Evolutionary conservation across 345 rosid species (phyloP).

Genomic region (Pugionium cornutum): DNA sequence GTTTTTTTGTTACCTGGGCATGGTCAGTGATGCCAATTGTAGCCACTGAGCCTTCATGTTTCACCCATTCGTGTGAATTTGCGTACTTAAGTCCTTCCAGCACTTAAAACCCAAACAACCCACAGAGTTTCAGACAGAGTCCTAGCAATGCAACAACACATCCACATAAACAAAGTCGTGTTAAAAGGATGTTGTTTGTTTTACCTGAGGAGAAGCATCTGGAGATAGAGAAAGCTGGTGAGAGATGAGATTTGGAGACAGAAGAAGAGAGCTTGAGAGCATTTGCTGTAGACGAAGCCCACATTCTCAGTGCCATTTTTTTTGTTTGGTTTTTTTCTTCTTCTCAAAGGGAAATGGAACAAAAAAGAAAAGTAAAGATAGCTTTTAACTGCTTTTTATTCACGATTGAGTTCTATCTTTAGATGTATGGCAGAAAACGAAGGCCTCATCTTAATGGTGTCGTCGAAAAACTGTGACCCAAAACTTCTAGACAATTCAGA

Average conservation of each 20-base stretch:
- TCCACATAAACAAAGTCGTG: background rate
- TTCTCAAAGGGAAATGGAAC: background rate
- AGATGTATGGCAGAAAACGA: conserved; percentile 73
- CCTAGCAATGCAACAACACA: conserved; percentile 16
- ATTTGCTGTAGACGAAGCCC: conserved; percentile 96
- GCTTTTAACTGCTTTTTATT: conserved; percentile 17
- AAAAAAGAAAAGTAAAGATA: conserved; percentile 16
- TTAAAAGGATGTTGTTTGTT: background rate
- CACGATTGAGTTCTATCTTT: conserved; percentile 46
- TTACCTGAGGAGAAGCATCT: conserved; percentile 87
- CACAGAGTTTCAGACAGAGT: conserved; percentile 16
- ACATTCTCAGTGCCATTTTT: conserved; percentile 82
- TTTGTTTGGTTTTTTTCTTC: background rate
- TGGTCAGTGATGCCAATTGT: conserved; percentile 89
- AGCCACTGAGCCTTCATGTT: conserved; percentile 87
- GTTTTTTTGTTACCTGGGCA: conserved; percentile 70
- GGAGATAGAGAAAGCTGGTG: conserved; percentile 63
- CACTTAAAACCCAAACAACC: conserved; percentile 46
- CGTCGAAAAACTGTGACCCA: conserved; percentile 24
- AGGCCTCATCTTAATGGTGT: conserved; percentile 65
- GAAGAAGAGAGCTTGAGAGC: conserved; percentile 65
- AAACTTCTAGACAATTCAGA: background rate
- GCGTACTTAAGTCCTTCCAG: conserved; percentile 93
- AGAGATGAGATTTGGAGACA: conserved; percentile 39
- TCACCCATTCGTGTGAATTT: conserved; percentile 91